phyloP scores from a whole-genome alignment of 352 stramenopile genomes.

The Phytopythium aichiense region DNA sequence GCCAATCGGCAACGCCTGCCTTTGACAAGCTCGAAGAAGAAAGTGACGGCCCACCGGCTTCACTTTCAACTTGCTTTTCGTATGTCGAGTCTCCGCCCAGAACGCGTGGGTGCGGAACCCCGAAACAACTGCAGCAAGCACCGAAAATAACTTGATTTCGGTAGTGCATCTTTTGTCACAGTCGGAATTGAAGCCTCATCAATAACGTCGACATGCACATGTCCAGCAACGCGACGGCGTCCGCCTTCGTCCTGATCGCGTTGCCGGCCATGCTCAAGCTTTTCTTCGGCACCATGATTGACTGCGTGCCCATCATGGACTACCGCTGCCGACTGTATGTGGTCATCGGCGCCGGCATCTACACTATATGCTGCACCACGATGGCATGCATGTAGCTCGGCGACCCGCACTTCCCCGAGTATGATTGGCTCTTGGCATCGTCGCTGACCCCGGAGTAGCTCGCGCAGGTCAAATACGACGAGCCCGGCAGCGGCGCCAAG shows the following conservation, averaged over 20 bases:
- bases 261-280: slow-evolving; percentile 68
- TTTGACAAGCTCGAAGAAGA: slow-evolving; percentile 1
- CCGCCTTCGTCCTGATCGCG: slow-evolving; percentile 50
- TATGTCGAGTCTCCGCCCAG: not conserved
- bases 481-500: slow-evolving; percentile 19
- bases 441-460: slow-evolving; percentile 22
- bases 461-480: slow-evolving; percentile 22
- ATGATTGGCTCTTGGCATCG: slow-evolving; percentile 24
- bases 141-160: too few species aligned
- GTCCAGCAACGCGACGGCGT: slow-evolving; percentile 60
- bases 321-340: slow-evolving; percentile 67
- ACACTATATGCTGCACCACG: slow-evolving; percentile 41
- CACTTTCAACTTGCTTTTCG: not conserved
- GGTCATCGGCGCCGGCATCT: slow-evolving; percentile 57
- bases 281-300: slow-evolving; percentile 54
- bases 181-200: too few species aligned
- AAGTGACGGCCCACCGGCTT: not conserved
- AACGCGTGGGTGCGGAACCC: not conserved
- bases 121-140: too few species aligned
- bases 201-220: slow-evolving; percentile 77
- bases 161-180: too few species aligned
- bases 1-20: too few species aligned
- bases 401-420: slow-evolving; percentile 37
- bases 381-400: slow-evolving; percentile 37
- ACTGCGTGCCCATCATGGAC: slow-evolving; percentile 59